Conservation (phyloP, 805 yeast species). For the Saturnispora hagleri region DNA sequence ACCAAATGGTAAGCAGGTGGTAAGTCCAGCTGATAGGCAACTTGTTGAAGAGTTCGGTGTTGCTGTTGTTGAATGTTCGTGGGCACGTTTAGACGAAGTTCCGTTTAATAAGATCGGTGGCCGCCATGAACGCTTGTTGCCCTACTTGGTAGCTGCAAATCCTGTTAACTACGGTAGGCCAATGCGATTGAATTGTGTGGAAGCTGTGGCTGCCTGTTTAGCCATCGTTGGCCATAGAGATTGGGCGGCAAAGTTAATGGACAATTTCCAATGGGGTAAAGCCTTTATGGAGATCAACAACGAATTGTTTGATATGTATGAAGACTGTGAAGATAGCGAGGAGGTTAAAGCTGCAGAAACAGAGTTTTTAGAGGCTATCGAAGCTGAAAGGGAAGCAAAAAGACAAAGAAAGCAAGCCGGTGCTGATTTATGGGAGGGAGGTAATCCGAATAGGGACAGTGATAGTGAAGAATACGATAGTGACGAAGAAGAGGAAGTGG, state of each 20-base stretch:
- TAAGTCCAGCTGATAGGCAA: slow-evolving; percentile 77
- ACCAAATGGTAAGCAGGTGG: slow-evolving; percentile 85
- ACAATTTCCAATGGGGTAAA: slow-evolving; percentile 90
- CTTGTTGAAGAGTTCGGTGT: slow-evolving; percentile 76
- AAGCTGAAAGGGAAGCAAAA: slow-evolving; percentile 48
- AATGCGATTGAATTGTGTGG: slow-evolving; percentile 93
- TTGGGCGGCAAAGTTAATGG: slow-evolving; percentile 73
- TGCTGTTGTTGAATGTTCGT: slow-evolving; percentile 97
- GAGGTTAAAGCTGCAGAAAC: slow-evolving; percentile 67
- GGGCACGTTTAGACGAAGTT: slow-evolving; percentile 97
- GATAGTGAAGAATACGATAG: slow-evolving; percentile 21
- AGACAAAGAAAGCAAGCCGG: slow-evolving; percentile 44
- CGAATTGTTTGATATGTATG: slow-evolving; percentile 67
- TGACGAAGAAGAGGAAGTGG: slow-evolving; percentile 13
- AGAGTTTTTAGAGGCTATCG: slow-evolving; percentile 60
- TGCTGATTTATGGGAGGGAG: slow-evolving; percentile 69
- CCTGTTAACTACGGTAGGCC: slow-evolving; percentile 96
- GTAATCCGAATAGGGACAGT: slow-evolving; percentile 54
- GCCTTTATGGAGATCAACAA: slow-evolving; percentile 74
- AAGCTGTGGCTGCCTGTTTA: slow-evolving; percentile 94
- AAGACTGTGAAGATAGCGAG: slow-evolving; percentile 70
- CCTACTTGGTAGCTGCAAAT: slow-evolving; percentile 91
- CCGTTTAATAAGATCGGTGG: slow-evolving; percentile 94
- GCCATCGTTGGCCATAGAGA: slow-evolving; percentile 87
- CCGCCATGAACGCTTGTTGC: slow-evolving; percentile 72